Percentiles rank a stretch among this genome's conserved stretches.
phyloP scores from a whole-genome alignment of 768 basidiomycete genomes.

The Hypholoma sublateritium region DNA sequence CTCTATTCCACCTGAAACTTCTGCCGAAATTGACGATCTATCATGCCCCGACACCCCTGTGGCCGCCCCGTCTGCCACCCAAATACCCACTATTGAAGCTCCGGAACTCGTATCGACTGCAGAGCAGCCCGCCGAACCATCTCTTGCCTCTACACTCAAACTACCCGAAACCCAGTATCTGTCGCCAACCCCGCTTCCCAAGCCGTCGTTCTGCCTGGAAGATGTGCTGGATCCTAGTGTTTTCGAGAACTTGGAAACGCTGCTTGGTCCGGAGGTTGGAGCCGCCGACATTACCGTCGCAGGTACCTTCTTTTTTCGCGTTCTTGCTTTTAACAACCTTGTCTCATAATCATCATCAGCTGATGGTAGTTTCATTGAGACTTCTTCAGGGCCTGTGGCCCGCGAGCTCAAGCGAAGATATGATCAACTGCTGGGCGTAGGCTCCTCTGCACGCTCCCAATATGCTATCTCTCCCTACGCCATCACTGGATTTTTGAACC shows the following conservation, averaged over 20 bases:
- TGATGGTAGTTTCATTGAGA: constrained; percentile 79
- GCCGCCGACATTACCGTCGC: constrained; percentile 59
- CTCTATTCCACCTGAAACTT: constrained; percentile 16
- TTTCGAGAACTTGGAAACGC: constrained; percentile 29
- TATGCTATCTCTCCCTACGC: constrained; percentile 79
- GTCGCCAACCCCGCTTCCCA: constrained; percentile 42
- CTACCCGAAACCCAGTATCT: constrained; percentile 32
- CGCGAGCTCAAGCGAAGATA: constrained; percentile 75
- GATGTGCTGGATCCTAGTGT: constrained; percentile 38
- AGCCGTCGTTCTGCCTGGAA: constrained; percentile 44
- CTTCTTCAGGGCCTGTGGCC: constrained; percentile 73
- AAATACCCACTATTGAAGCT: constrained; percentile 25
- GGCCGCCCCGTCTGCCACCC: constrained; percentile 19
- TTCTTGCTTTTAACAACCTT: constrained; percentile 2
- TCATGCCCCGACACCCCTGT: constrained; percentile 29
- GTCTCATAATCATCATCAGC: constrained; percentile 33
- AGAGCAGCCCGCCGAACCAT: constrained; percentile 21
- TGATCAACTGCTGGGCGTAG: constrained; percentile 68
- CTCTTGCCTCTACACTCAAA: constrained; percentile 24
- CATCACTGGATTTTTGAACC: constrained; percentile 81
- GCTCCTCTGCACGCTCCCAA: constrained; percentile 67
- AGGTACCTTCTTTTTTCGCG: constrained; percentile 37
- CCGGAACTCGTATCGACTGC: constrained; percentile 20
- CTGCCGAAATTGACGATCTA: constrained; percentile 24
- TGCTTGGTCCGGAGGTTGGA: constrained; percentile 49